These are phyloP conservation scores for Alloascoidea africana DNA, from an alignment of 805 yeast species.

Conservation along the genomic window DNA sequence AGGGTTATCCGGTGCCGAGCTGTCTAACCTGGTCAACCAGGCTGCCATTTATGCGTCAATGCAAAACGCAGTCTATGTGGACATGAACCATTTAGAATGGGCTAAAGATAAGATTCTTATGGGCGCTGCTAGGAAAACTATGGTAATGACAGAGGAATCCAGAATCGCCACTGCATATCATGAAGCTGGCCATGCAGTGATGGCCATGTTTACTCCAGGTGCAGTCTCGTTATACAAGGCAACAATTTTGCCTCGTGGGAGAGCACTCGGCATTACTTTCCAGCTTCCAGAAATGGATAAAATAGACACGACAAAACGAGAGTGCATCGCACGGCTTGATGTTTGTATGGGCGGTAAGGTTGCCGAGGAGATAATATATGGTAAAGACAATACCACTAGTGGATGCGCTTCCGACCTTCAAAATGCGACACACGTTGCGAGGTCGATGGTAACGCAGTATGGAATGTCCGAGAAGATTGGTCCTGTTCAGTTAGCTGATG, in stretches of 20 bases:
- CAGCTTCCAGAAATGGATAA: slow-evolving; percentile 98
- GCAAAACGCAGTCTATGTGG: slow-evolving; percentile 77
- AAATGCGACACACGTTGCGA: slow-evolving; percentile 82
- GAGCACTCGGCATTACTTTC: slow-evolving; percentile 93
- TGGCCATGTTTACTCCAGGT: slow-evolving; percentile 89
- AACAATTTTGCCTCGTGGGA: slow-evolving; percentile 90
- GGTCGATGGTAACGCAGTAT: slow-evolving; percentile 92
- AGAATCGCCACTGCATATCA: slow-evolving; percentile 92
- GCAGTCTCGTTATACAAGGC: slow-evolving; percentile 96
- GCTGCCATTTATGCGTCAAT: slow-evolving; percentile 97
- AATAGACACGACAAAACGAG: slow-evolving; percentile 79
- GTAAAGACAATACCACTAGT: slow-evolving; percentile 82
- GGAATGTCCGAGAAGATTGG: slow-evolving; percentile 95
- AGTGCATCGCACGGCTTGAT: slow-evolving; percentile 82
- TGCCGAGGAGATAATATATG: slow-evolving; percentile 89
- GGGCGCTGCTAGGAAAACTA: slow-evolving; percentile 96
- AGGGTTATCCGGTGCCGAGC: slow-evolving; percentile 96
- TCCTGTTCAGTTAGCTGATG: slow-evolving; percentile 77
- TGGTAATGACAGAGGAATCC: slow-evolving; percentile 94
- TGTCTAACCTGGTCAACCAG: slow-evolving; percentile 90
- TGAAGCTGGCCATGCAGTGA: slow-evolving; percentile 98
- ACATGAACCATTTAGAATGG: slow-evolving; percentile 92
- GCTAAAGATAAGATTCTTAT: slow-evolving; percentile 95
- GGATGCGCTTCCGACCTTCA: slow-evolving; percentile 91
- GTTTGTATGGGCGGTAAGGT: slow-evolving; percentile 99